phyloP scores from a whole-genome alignment of 306 rosid genomes.

The Fragaria vesca region DNA sequence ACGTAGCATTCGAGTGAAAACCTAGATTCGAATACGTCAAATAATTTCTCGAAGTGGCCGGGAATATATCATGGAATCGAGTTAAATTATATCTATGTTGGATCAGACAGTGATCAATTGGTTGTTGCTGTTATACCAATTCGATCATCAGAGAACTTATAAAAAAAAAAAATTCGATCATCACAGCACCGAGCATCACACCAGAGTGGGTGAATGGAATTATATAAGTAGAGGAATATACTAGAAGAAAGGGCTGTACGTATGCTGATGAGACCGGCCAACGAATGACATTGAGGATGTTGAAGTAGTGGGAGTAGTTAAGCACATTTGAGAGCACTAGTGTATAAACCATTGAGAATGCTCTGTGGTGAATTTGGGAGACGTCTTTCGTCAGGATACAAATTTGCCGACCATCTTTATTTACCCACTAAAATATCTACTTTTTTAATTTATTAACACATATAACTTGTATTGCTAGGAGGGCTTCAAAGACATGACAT shows the following conservation, averaged over 20 bases:
- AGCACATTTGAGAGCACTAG: neutral
- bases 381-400: neutral
- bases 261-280: neutral
- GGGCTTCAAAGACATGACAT: neutral
- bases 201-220: neutral
- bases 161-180: neutral
- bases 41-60: neutral
- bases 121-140: neutral
- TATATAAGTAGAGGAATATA: neutral
- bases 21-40: neutral
- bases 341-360: neutral
- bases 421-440: too few relatives aligned
- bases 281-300: neutral
- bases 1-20: neutral
- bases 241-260: neutral
- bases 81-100: neutral
- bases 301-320: neutral
- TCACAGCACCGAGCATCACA: neutral
- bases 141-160: neutral
- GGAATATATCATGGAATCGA: neutral
- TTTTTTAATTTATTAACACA: too few relatives aligned
- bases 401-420: too few relatives aligned
- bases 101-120: slow-evolving; percentile 5
- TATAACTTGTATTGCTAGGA: neutral
- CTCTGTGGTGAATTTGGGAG: neutral